A percentile compares a stretch with the other conserved stretches of the same genome.
Evolutionary conservation across 345 rosid species (phyloP).

Genomic region (Gossypium ekmanianum): DNA sequence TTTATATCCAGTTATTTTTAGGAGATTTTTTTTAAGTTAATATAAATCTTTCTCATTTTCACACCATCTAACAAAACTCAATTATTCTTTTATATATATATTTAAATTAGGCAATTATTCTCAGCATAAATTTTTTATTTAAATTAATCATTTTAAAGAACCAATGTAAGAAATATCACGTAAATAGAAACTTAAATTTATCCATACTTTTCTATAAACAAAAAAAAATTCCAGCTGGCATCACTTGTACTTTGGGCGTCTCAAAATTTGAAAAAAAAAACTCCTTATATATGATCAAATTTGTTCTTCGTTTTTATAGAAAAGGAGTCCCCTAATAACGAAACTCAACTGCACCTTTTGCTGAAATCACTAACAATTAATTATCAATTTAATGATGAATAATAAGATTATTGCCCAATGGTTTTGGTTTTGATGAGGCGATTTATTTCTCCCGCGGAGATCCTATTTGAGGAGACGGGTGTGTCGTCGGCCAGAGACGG

Average conservation of each 20-base stretch:
- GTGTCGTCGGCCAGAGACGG: slow-evolving; percentile 26
- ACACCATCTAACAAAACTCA: too few relatives aligned
- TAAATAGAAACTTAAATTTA: background rate
- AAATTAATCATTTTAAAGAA: too few relatives aligned
- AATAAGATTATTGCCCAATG: slow-evolving; percentile 32
- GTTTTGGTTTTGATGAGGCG: slow-evolving; percentile 20
- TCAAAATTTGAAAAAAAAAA: background rate
- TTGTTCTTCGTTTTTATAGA: too few relatives aligned
- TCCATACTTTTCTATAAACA: background rate
- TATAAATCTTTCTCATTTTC: too few relatives aligned
- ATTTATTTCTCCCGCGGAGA: slow-evolving; percentile 27
- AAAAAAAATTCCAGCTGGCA: background rate
- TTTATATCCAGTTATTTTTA: too few relatives aligned
- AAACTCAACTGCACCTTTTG: too few relatives aligned
- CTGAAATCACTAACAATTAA: background rate
- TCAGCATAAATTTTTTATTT: too few relatives aligned
- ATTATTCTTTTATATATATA: too few relatives aligned
- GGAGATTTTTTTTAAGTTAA: too few relatives aligned
- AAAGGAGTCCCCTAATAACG: too few relatives aligned
- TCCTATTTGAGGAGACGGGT: slow-evolving; percentile 32
- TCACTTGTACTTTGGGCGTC: background rate
- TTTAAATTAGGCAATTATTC: too few relatives aligned
- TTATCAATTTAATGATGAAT: background rate
- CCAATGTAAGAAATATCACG: background rate
- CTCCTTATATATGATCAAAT: background rate